Conservation (phyloP, 1,284 basidiomycete genomes). For the Ustilago nuda region DNA sequence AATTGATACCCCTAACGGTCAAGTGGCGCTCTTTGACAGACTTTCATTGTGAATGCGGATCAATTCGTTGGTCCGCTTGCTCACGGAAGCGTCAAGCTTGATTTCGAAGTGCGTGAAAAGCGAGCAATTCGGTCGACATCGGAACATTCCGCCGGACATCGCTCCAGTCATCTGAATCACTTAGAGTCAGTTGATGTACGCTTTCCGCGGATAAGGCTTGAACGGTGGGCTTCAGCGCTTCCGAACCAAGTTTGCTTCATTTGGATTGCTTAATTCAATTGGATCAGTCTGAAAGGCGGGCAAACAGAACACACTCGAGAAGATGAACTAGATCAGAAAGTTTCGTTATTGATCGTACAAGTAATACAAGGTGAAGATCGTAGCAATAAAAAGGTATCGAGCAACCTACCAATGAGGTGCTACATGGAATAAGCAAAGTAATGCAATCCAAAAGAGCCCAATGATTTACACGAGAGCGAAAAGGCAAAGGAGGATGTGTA, state of each 20-base stretch:
- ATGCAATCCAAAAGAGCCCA: conserved; percentile 14
- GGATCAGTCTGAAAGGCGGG: neutral
- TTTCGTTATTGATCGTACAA: conserved; percentile 6
- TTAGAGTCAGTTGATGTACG: no score
- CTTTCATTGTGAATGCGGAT: no score
- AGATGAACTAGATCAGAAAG: conserved; percentile 1
- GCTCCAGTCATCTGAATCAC: no score
- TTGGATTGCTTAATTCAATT: no score
- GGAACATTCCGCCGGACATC: neutral
- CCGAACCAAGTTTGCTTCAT: no score
- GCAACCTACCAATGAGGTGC: conserved; percentile 2
- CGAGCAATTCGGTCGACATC: no score
- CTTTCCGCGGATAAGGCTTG: no score
- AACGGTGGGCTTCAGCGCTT: no score
- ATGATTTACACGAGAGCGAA: conserved; percentile 5
- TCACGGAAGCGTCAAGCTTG: neutral
- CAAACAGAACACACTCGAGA: neutral
- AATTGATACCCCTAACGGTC: no score
- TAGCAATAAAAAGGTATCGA: conserved; percentile 14
- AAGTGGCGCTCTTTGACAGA: no score
- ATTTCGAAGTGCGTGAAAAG: neutral
- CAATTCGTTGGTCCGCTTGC: no score
- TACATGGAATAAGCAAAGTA: neutral
- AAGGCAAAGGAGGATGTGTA: neutral
- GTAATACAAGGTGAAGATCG: conserved; percentile 4